Conservation (phyloP, 192 early-diverging fungal species). For the Backusella circina region DNA sequence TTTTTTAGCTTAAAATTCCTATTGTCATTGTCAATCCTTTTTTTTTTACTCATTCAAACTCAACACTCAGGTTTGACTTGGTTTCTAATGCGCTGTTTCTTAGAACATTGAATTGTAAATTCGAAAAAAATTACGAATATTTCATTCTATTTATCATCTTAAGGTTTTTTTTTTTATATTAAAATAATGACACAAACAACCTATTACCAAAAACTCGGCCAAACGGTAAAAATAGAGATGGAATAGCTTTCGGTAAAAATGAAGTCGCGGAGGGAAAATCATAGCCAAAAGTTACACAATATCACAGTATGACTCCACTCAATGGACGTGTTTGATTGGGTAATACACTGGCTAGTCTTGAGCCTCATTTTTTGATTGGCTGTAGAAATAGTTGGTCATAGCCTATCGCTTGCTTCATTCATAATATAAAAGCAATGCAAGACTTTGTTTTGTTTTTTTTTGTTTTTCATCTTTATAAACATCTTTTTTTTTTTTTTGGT, state of each 20-base stretch:
- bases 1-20: background rate
- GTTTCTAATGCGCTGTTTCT: background rate
- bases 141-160: background rate
- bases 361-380: background rate
- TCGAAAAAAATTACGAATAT: background rate
- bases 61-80: background rate
- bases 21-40: background rate
- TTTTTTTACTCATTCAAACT: background rate
- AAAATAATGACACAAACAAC: background rate
- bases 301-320: background rate
- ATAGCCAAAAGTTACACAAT: background rate
- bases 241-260: background rate
- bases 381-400: constrained; percentile 1
- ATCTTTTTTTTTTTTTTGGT: background rate
- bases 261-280: background rate
- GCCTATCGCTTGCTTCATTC: background rate
- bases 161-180: background rate
- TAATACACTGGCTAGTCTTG: background rate
- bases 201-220: background rate
- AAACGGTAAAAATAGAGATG: background rate
- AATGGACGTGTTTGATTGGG: background rate
- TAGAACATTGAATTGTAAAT: background rate
- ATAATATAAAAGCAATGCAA: background rate
- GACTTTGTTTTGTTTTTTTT: background rate
- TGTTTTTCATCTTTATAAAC: background rate